These are phyloP conservation scores for Kondoa subrosea DNA, from an alignment of 768 basidiomycete genomes.

Conservation along the genomic window DNA sequence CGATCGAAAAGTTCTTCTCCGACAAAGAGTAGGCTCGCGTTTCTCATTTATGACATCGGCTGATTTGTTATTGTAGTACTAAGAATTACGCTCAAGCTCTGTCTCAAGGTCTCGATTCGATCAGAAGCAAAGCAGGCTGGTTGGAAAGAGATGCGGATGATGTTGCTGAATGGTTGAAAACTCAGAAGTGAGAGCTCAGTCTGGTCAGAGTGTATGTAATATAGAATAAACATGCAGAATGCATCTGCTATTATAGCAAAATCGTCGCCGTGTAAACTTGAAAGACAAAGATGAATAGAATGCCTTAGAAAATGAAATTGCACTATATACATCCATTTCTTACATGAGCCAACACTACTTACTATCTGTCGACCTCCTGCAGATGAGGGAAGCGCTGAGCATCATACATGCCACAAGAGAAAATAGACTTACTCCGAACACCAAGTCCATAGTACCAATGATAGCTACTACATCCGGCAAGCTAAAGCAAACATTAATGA, in stretches of 20 bases:
- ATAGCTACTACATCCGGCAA: constrained; percentile 68
- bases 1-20: constrained; percentile 57
- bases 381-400: no score
- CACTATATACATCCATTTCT: neutral
- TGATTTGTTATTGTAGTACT: constrained; percentile 1
- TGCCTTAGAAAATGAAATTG: neutral
- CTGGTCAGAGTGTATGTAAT: neutral
- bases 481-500: constrained; percentile 16
- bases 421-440: no score
- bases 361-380: no score
- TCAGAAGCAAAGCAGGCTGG: constrained; percentile 47
- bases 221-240: neutral
- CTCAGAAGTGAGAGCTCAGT: no score
- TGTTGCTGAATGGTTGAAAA: constrained; percentile 26
- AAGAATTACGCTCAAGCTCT: constrained; percentile 51
- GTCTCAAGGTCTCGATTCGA: constrained; percentile 51
- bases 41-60: constrained; percentile 25
- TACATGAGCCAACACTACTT: no score
- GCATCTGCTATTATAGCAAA: neutral
- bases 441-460: constrained; percentile 83
- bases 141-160: constrained; percentile 36
- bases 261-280: neutral
- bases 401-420: no score
- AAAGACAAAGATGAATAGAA: neutral
- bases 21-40: constrained; percentile 34